Evolutionary conservation across 176 grass and related monocot genomes (phyloP).

Genomic region (Hordeum marinum): DNA sequence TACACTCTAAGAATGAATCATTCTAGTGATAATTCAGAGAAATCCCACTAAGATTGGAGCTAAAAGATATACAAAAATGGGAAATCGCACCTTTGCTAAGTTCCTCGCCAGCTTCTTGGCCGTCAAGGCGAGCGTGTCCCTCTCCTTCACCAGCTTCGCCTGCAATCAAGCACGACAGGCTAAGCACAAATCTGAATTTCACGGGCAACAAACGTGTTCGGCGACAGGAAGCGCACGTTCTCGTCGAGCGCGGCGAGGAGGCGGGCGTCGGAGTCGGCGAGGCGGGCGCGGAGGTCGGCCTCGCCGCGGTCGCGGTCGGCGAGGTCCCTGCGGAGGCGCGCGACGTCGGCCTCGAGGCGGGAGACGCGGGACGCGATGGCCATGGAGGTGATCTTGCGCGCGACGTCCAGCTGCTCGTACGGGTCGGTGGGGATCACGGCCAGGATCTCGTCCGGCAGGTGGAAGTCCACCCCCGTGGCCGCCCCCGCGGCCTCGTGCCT

Average conservation of each 20-base stretch:
- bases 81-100: conserved; percentile 67
- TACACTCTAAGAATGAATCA: neutral
- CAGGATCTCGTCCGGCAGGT: conserved; percentile 92
- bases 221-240: conserved; percentile 37
- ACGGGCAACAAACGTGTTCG: neutral
- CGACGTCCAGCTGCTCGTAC: conserved; percentile 94
- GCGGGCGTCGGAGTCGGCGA: conserved; percentile 44
- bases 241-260: conserved; percentile 55
- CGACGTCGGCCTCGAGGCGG: conserved; percentile 65
- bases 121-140: conserved; percentile 63
- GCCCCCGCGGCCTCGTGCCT: conserved; percentile 27
- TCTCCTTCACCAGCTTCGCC: conserved; percentile 80
- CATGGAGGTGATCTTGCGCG: conserved; percentile 98
- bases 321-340: conserved; percentile 57
- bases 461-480: conserved; percentile 50
- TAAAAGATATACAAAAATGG: neutral
- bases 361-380: conserved; percentile 86
- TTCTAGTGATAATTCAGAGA: neutral
- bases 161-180: conserved; percentile 10
- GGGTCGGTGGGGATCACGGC: conserved; percentile 89
- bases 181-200: neutral
- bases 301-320: conserved; percentile 56
- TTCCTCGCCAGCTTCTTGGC: conserved; percentile 69
- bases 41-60: neutral
- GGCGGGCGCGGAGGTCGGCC: conserved; percentile 41